A percentile compares a stretch with the other conserved stretches of the same genome.
phyloP scores from a whole-genome alignment of 2,329 filamentous ascomycete genomes.

The Xylariaceae sp. region DNA sequence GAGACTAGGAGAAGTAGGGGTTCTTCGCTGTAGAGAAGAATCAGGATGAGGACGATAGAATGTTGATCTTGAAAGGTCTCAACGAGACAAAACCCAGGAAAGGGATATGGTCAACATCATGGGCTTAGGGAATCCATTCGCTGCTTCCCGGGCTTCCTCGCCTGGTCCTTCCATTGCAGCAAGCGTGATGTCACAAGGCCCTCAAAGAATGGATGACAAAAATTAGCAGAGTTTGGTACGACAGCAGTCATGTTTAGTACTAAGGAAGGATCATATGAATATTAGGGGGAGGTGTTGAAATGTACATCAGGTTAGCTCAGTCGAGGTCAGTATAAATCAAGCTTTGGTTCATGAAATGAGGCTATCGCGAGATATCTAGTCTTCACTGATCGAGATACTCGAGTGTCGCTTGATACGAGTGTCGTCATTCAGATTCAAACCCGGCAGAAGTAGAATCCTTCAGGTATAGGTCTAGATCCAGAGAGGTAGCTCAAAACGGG shows the following conservation, averaged over 20 bases:
- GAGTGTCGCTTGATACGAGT: too few species aligned
- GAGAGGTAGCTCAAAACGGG: too few species aligned
- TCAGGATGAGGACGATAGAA: not conserved
- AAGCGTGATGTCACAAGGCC: not conserved
- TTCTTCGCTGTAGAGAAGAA: not conserved
- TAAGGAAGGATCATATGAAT: not conserved
- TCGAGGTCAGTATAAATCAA: too few species aligned
- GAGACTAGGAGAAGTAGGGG: slow-evolving; percentile 11
- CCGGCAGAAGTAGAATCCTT: too few species aligned
- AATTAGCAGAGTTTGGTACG: not conserved
- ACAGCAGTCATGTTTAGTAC: not conserved
- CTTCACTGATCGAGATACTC: too few species aligned
- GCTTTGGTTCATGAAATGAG: too few species aligned
- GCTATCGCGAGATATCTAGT: too few species aligned
- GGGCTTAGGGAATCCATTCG: not conserved
- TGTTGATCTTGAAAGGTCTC: not conserved
- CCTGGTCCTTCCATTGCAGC: not conserved
- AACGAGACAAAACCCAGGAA: not conserved
- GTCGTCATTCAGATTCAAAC: too few species aligned
- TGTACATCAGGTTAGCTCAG: not conserved
- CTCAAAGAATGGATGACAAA: not conserved
- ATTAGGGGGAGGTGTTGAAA: not conserved
- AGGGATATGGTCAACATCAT: too few species aligned
- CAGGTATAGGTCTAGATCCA: too few species aligned
- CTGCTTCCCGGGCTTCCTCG: not conserved